Base-by-base conservation (phyloP, 1,284 basidiomycete species). In the Marasmius tenuissimus region DNA sequence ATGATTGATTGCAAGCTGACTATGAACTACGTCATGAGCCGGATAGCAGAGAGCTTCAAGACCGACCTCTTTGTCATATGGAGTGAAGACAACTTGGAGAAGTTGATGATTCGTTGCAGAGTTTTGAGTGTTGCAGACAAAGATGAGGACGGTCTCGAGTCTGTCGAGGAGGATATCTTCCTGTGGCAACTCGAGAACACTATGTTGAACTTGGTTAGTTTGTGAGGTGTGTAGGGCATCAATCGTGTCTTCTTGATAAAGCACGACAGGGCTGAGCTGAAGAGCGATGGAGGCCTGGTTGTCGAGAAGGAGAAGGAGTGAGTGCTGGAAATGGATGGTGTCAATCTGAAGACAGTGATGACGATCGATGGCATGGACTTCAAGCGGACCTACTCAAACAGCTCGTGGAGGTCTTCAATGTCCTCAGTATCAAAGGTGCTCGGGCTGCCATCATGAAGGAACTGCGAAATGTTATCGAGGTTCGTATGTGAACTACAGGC, bases 401-500 rank as follows among this genome's bases (percentile, higher is more conserved):
- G 92, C 76, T 97, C 75, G 92, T 96, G 61, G 97, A 99, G 76
- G 84, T 98, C 58, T 96, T 96, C 85, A 85, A 94, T 66, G 94
- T 97, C n/a, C 85, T 99, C 58, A 97, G 97, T 71, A 98, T 99
- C 71, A 97, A 99, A 78, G 97, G 96, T 18, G 96, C 95, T 16
- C 91, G 97, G 12, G 93, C 88, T 45, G 94, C 96, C 14, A 90
- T 99, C 68, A 89, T 97, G 82, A 93, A 86, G 77, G 97, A 99
- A 75, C 78, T 98, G 62, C 89, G 94, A 70, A 85, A 87, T 63
- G 97, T 98, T 72, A 97, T 99, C 77, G 96, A 98, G 78, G 97
- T 84, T 98, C 97, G 18, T 98, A 98, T 72, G 97, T 99, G 81
- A 99, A 99, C 78, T 99, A 98, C 78, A 91, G 97, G 59, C 97